Evolutionary conservation across 2,329 filamentous ascomycete species (phyloP), one percentile per base, ranked within the genome.

Genomic region (Neoscytalidium dimidiatum): DNA sequence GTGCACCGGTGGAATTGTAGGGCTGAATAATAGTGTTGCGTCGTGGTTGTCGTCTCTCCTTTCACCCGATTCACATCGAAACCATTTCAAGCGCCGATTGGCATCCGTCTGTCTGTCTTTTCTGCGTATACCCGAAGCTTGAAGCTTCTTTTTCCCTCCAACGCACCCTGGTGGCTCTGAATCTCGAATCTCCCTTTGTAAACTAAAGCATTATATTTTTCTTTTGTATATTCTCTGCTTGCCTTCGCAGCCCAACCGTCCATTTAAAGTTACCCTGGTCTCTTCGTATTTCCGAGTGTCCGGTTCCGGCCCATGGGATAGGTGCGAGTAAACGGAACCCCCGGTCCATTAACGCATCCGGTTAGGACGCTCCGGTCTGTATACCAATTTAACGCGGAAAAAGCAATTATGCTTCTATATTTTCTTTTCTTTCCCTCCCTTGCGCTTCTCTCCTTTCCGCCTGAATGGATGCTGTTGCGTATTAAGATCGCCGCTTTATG

Each of bases 91-190:
- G n/a, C n/a, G n/a, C n/a, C n/a, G n/a, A 8, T 23, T 46, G 38
- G 5, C 7, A 19, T 13, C 43, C 41, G 43, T 58, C 38, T 41
- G 41, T 31, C 56, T 46, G 53, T 58, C 35, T 11, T 60, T 60
- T 44, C 35, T 60, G 41, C 56, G 56, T 60, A 60, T 60, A 60
- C 56, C 56, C 56, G 33, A 33, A 49, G 17, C 49, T 52, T 19
- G n/a, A 3, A 17, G 48, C 49, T 52, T 52, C 17, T 52, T 29
- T 4, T 29, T 49, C 38, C n/a, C n/a, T n/a, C n/a, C n/a, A n/a
- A n/a, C n/a, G n/a, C n/a, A n/a, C n/a, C n/a, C n/a, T n/a, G n/a
- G n/a, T n/a, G n/a, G n/a, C n/a, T n/a, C n/a, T n/a, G n/a, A n/a
- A n/a, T n/a, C n/a, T n/a, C n/a, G n/a, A n/a, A n/a, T 41, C n/a